These are phyloP conservation scores for Silybum marianum DNA, from an alignment of 129 eudicot species.

Conservation along the genomic window DNA sequence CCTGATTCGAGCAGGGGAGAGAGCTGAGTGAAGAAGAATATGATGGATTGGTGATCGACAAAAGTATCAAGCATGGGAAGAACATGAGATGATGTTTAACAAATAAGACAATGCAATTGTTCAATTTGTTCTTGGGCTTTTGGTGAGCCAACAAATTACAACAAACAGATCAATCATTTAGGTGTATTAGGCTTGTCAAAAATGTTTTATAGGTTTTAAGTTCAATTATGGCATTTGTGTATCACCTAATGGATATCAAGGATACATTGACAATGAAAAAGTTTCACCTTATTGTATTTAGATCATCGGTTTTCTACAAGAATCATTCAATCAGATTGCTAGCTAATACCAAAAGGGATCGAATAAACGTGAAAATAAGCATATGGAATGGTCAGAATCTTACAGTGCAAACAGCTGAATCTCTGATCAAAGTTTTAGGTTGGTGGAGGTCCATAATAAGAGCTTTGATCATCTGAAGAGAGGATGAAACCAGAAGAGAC, in stretches of 20 bases:
- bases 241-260: neutral
- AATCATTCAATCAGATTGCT: constrained; percentile 1
- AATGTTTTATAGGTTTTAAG: neutral
- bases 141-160: neutral
- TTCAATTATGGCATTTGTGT: constrained; percentile 6
- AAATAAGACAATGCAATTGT: neutral
- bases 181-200: constrained; percentile 6
- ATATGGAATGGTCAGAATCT: constrained; percentile 5
- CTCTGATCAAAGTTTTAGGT: constrained; percentile 18
- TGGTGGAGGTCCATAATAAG: constrained; percentile 40
- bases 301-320: neutral
- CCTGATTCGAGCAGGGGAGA: neutral
- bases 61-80: constrained; percentile 11
- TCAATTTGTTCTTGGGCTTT: constrained; percentile 8
- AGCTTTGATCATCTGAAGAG: constrained; percentile 33
- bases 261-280: neutral
- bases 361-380: constrained; percentile 8
- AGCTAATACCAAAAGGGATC: neutral
- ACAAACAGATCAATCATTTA: constrained; percentile 2
- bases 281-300: constrained; percentile 20
- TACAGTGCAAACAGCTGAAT: constrained; percentile 17
- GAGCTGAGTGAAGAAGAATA: constrained; percentile 5
- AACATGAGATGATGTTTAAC: constrained; percentile 7
- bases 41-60: neutral
- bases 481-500: constrained; percentile 25